Conservation (phyloP, 78 protist species). For the Chrysochromulina tobinii region DNA sequence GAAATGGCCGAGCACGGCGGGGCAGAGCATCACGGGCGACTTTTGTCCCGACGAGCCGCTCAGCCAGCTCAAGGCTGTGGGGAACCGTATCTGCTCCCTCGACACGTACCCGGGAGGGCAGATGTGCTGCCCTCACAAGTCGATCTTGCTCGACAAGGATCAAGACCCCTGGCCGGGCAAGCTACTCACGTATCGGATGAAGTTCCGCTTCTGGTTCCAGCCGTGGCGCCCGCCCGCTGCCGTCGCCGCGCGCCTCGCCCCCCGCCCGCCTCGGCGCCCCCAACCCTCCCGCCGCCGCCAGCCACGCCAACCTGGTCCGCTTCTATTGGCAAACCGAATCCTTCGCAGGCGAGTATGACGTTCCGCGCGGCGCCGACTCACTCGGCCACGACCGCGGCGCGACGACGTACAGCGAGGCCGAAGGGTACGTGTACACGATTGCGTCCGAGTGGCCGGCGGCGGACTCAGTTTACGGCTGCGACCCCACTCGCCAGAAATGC, state of each 20-base stretch:
- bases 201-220: slow-evolving; percentile 37
- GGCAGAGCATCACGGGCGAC: too few species aligned
- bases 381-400: too few species aligned
- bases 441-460: too few species aligned
- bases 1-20: too few species aligned
- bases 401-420: too few species aligned
- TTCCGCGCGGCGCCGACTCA: background rate
- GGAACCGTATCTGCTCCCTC: background rate
- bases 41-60: too few species aligned
- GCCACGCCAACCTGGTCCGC: background rate
- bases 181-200: background rate
- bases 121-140: background rate
- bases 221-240: background rate
- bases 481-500: too few species aligned
- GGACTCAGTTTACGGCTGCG: too few species aligned
- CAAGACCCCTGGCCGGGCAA: background rate
- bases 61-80: too few species aligned
- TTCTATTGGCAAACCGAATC: background rate
- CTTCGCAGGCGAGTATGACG: slow-evolving; percentile 20
- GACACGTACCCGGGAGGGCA: slow-evolving; percentile 4
- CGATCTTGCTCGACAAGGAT: slow-evolving; percentile 13
- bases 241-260: too few species aligned
- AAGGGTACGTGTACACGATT: too few species aligned
- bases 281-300: too few species aligned
- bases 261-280: background rate